Conservation (phyloP, 2,329 filamentous ascomycete genomes). For the Tolypocladium ophioglossoides region DNA sequence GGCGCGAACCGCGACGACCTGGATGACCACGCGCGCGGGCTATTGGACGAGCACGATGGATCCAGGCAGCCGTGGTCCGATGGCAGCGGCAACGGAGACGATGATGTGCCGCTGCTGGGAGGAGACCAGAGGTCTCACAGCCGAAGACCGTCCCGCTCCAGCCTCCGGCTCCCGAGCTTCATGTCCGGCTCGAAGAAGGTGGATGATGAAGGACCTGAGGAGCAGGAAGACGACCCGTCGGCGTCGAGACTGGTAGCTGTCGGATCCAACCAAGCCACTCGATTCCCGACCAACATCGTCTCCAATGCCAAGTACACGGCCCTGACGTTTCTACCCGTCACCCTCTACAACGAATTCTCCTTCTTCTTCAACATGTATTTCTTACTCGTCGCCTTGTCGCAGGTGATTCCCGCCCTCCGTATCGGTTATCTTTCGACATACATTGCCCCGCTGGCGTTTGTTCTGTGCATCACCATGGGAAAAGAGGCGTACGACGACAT, state of each 20-base stretch:
- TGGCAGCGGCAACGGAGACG: conserved; percentile 53
- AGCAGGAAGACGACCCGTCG: conserved; percentile 51
- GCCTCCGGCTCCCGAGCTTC: conserved; percentile 57
- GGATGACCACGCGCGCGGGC: conserved; percentile 55
- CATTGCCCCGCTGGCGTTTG: conserved; percentile 83
- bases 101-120: conserved; percentile 59
- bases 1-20: conserved; percentile 43
- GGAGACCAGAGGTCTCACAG: conserved; percentile 17
- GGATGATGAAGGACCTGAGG: conserved; percentile 31
- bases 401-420: conserved; percentile 77
- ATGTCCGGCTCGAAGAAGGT: conserved; percentile 34
- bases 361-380: conserved; percentile 99
- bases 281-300: conserved; percentile 82
- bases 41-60: conserved; percentile 54
- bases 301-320: conserved; percentile 98
- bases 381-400: conserved; percentile 84
- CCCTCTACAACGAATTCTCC: conserved; percentile 96
- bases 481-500: conserved; percentile 97
- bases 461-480: conserved; percentile 81
- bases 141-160: conserved; percentile 29
- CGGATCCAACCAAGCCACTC: conserved; percentile 59
- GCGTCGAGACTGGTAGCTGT: conserved; percentile 67
- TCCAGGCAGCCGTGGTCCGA: conserved; percentile 47
- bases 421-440: conserved; percentile 96
- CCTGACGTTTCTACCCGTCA: conserved; percentile 86